These are phyloP conservation scores for Gnetum montanum DNA, from an alignment of 75 land plant species.

Conservation along the genomic window DNA sequence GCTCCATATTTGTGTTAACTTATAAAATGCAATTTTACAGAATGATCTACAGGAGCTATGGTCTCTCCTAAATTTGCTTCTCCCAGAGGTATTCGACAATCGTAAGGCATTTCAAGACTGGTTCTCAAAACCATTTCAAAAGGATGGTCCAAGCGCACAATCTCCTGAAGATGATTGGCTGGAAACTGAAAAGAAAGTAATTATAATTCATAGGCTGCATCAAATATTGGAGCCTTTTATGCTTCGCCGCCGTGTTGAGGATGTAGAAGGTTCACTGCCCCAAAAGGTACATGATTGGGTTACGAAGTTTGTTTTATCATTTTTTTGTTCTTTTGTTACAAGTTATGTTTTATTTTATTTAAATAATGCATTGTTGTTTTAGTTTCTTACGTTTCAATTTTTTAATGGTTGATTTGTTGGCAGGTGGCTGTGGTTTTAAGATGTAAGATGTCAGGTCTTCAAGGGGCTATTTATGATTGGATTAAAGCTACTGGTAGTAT, in stretches of 20 bases:
- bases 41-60: slow-evolving; percentile 98
- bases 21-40: slow-evolving; percentile 34
- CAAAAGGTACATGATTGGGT: slow-evolving; percentile 52
- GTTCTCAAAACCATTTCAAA: slow-evolving; percentile 98
- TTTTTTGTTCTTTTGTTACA: neutral
- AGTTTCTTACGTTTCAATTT: too few relatives aligned
- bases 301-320: neutral
- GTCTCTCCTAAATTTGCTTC: slow-evolving; percentile 93
- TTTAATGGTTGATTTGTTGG: slow-evolving; percentile 11
- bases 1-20: neutral
- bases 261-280: slow-evolving; percentile 99
- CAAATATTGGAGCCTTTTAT: slow-evolving; percentile 98
- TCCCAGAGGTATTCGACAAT: slow-evolving; percentile 98
- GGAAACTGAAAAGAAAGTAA: slow-evolving; percentile 98
- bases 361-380: too few relatives aligned
- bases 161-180: slow-evolving; percentile 94
- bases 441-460: slow-evolving; percentile 93
- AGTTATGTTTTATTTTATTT: neutral
- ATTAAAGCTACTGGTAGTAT: slow-evolving; percentile 92
- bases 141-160: slow-evolving; percentile 50
- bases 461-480: slow-evolving; percentile 96
- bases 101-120: slow-evolving; percentile 96
- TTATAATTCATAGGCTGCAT: slow-evolving; percentile 94
- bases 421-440: slow-evolving; percentile 89
- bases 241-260: slow-evolving; percentile 98